Percentiles rank a stretch among this genome's conserved stretches.
phyloP scores from a whole-genome alignment of 805 yeast species.

The Metschnikowia matae region DNA sequence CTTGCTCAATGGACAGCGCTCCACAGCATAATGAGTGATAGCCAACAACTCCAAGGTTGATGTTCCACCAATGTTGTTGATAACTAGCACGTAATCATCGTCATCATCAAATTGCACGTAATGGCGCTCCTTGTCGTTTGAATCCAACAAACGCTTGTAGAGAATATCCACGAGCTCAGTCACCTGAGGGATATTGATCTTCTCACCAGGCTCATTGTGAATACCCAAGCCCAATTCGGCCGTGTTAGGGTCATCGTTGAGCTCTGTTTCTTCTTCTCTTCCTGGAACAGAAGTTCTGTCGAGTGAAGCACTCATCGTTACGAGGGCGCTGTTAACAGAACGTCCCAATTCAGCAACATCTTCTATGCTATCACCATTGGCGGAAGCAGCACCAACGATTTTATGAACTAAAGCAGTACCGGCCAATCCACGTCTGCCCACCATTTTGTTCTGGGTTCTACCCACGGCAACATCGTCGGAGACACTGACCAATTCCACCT shows the following conservation, averaged over 20 bases:
- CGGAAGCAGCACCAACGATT: constrained; percentile 70
- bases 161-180: constrained; percentile 54
- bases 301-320: constrained; percentile 84
- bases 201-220: constrained; percentile 90
- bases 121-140: constrained; percentile 69
- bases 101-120: constrained; percentile 64
- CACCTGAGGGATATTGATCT: constrained; percentile 67
- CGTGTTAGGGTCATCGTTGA: constrained; percentile 50
- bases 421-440: constrained; percentile 91
- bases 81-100: constrained; percentile 66
- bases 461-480: constrained; percentile 96
- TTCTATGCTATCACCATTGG: constrained; percentile 38
- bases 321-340: constrained; percentile 59
- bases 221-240: constrained; percentile 94
- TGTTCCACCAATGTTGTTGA: constrained; percentile 89
- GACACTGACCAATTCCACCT: constrained; percentile 70
- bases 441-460: constrained; percentile 81
- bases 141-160: constrained; percentile 57
- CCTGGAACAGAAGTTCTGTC: constrained; percentile 93
- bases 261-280: constrained; percentile 43
- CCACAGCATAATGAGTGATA: constrained; percentile 57
- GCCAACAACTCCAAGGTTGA: constrained; percentile 75
- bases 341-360: constrained; percentile 58
- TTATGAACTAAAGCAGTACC: constrained; percentile 89
- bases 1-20: constrained; percentile 49